Evolutionary conservation across 768 basidiomycete genomes (phyloP), one percentile per base, ranked within the genome.

Genomic region (Dictyophora rubrovolvata): DNA sequence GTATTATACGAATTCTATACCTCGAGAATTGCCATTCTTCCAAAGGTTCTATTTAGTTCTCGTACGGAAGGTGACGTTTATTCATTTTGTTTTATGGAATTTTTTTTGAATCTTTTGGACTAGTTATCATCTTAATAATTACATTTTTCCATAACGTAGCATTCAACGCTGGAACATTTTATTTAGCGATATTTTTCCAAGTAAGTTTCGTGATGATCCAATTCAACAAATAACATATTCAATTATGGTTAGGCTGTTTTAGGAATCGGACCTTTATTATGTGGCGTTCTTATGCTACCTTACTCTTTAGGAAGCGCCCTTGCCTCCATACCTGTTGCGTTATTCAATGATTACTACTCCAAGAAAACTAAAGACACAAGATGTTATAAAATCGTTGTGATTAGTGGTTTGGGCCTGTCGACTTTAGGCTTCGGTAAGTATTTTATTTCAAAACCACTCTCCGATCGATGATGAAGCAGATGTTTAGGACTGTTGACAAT

Each of bases 221-320:
- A 20, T 36, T 18, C 3, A 62, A 49, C 60, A 49, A 17, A 35
- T 62, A 36, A 60, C 21, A 20, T 17, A 12, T 47, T 54, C 36
- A 62, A 52, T 59, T 37, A 55, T 50, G 36, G 54, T 53, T 63
- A 90, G 88, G 82, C 83, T 16, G 88, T 84, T 42, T 78, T 85
- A 67, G 82, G 83, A 22, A 79, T 79, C 20, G 80, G 80, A n/a
- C 88, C 87, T 12, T 67, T 91, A 50, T 69, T 83, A 68, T 84
- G 89, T 60, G 90, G 88, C 10, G 68, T 89, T 20, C 79, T 82
- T 67, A 77, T 89, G 70, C 76, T 93, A 57, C 88, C 90, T 11
- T 92, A 90, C 73, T 88, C 90, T 53, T 80, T 92, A 54, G 90
- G 89, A 54, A 86, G 89, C 35, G 89, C 89, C 21, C 68, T 92